Evolutionary conservation across 208 protist species (phyloP).

Genomic region (Trypanosoma congolense): DNA sequence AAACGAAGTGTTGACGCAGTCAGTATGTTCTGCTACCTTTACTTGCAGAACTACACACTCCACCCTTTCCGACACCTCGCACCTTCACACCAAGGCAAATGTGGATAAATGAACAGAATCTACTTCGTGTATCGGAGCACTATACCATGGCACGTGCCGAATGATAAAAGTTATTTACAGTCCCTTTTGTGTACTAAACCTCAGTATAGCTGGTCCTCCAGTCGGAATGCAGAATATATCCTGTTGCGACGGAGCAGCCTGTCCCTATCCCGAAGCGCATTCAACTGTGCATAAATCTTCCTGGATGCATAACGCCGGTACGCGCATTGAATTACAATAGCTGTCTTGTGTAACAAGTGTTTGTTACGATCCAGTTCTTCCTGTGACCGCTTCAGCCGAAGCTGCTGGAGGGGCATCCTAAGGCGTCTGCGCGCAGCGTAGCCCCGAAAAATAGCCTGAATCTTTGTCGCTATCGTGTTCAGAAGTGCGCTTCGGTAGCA

Average conservation of each 20-base stretch:
- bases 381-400: background rate
- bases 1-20: too few relatives aligned
- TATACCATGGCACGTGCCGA: too few relatives aligned
- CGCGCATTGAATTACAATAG: constrained; percentile 23
- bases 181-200: too few relatives aligned
- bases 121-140: too few relatives aligned
- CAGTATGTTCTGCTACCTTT: too few relatives aligned
- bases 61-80: too few relatives aligned
- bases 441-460: constrained; percentile 59
- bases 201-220: constrained; percentile 31
- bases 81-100: too few relatives aligned
- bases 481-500: constrained; percentile 42
- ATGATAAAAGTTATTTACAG: too few relatives aligned
- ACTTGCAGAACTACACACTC: too few relatives aligned
- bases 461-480: constrained; percentile 38
- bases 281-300: background rate
- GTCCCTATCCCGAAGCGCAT: constrained; percentile 6
- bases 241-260: constrained; percentile 13
- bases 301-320: constrained; percentile 21
- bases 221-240: constrained; percentile 16
- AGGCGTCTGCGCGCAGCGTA: constrained; percentile 21
- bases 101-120: too few relatives aligned
- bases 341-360: constrained; percentile 1
- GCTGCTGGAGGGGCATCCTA: constrained; percentile 1
- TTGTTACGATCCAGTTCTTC: background rate